A percentile compares a stretch with the other conserved stretches of the same genome.
Conservation (phyloP, 2,329 filamentous ascomycete species). For the Penicillium sp. region DNA sequence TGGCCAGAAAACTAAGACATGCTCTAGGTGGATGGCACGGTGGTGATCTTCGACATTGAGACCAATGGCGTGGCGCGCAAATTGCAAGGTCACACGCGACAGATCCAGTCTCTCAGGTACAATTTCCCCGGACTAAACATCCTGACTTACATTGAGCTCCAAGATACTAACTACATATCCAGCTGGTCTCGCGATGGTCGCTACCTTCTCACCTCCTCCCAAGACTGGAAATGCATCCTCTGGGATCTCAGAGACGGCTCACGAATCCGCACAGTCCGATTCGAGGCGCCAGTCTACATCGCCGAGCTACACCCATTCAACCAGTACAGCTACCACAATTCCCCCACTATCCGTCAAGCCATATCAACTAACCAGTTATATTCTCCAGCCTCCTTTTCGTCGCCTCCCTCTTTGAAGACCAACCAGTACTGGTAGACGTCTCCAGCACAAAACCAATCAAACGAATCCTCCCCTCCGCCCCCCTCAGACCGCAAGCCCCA, state of each 20-base stretch:
- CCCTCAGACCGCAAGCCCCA: slow-evolving; percentile 65
- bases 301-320: slow-evolving; percentile 92
- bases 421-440: slow-evolving; percentile 83
- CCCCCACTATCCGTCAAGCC: neutral
- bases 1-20: slow-evolving; percentile 12
- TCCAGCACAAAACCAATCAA: slow-evolving; percentile 69
- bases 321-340: slow-evolving; percentile 59
- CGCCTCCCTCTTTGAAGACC: slow-evolving; percentile 88
- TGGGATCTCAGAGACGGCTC: slow-evolving; percentile 82
- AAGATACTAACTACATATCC: neutral
- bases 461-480: slow-evolving; percentile 75
- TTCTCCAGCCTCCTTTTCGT: slow-evolving; percentile 75
- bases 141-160: neutral
- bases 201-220: slow-evolving; percentile 87
- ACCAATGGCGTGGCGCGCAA: slow-evolving; percentile 96
- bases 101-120: slow-evolving; percentile 81
- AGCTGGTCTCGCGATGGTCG: slow-evolving; percentile 90
- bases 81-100: slow-evolving; percentile 85
- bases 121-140: neutral
- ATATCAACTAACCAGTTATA: neutral
- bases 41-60: slow-evolving; percentile 95
- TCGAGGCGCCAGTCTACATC: slow-evolving; percentile 91
- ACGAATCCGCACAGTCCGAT: slow-evolving; percentile 79
- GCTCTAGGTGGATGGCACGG: slow-evolving; percentile 74
- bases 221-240: slow-evolving; percentile 94